phyloP scores from a whole-genome alignment of 2,329 filamentous ascomycete genomes.

The Elsinoe ampelina region DNA sequence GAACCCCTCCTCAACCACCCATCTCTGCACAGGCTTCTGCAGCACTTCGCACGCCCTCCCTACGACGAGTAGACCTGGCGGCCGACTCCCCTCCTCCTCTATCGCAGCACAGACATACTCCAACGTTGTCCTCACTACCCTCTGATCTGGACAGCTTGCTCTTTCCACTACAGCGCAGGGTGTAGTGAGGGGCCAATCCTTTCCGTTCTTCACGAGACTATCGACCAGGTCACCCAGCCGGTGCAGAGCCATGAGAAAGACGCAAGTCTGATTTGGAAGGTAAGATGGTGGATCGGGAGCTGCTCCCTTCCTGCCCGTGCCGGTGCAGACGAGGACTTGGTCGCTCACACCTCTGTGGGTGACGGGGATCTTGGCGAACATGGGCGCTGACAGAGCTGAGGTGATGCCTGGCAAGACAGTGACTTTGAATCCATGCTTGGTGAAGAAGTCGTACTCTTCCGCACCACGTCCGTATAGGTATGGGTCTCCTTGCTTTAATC shows the following conservation, averaged over 20 bases:
- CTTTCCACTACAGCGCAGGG: slow-evolving; percentile 90
- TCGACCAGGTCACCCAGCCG: slow-evolving; percentile 64
- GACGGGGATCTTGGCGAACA: slow-evolving; percentile 79
- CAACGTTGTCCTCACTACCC: slow-evolving; percentile 81
- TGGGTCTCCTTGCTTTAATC: slow-evolving; percentile 92
- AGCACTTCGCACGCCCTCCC: slow-evolving; percentile 76
- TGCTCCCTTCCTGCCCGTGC: slow-evolving; percentile 83
- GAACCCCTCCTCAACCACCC: slow-evolving; percentile 85
- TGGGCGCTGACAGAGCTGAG: slow-evolving; percentile 71
- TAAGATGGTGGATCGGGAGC: slow-evolving; percentile 74
- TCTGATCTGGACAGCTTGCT: slow-evolving; percentile 87
- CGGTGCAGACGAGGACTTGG: slow-evolving; percentile 91
- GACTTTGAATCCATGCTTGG: slow-evolving; percentile 53
- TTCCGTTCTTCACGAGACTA: slow-evolving; percentile 50
- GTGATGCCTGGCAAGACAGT: slow-evolving; percentile 84
- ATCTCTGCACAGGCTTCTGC: slow-evolving; percentile 53
- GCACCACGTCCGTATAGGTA: slow-evolving; percentile 93
- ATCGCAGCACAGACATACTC: slow-evolving; percentile 71
- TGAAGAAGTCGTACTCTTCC: slow-evolving; percentile 84
- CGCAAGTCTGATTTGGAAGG: slow-evolving; percentile 66
- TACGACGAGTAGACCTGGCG: slow-evolving; percentile 79
- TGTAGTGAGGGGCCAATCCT: slow-evolving; percentile 62
- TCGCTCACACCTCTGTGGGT: slow-evolving; percentile 87
- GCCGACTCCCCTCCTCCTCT: slow-evolving; percentile 78
- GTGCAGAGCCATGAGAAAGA: slow-evolving; percentile 94